Evolutionary conservation across 164 flowering plant species (phyloP), one percentile per base, ranked within the genome.

Genomic region (Dillenia turbinata): DNA sequence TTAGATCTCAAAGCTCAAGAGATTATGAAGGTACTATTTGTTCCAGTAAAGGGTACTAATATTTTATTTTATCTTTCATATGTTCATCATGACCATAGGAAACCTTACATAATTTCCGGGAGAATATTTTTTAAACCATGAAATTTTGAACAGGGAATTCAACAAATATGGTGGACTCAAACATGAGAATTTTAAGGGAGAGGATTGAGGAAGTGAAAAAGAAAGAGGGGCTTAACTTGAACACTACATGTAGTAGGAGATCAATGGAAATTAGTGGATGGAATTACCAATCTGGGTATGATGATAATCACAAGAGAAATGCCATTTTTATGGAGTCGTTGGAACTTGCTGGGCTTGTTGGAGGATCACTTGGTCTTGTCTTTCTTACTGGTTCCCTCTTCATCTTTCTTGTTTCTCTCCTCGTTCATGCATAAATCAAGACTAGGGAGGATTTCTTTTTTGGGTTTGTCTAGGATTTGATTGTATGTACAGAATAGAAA

Each of bases 201-300:
- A 72, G 72, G 57, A 68, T 72, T 45, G 66, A 57, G 43, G 52
- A 68, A 57, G 46, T 64, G 71, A 68, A 54, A 60, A 64, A 17
- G 51, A 68, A 64, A 52, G 76, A 33, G 7, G 40, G 40, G 40
- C 7, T 33, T 6, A 33, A 33, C 7, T 33, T 33, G 40, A 33
- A 33, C 40, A 33, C 40, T 33, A 6, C 7, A 5, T 55, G 62
- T 51, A 19, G 12, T n/a, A 44, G 19, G 8, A 26, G 33, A 12
- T 33, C 40, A 11, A 10, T 44, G 48, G 54, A 16, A n/a, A 52
- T 33, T 6, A 56, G 49, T 50, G 71, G 65, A n/a, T 67, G 75
- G 75, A 63, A 44, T 5, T 71, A 71, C 57, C 49, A 44, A 17
- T 17, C 61, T n/a, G 49, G 26, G 5, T 59, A 60, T 61, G 57